Evolutionary conservation across 257 asterid genomes (phyloP).

Genomic region (Coffea canephora): DNA sequence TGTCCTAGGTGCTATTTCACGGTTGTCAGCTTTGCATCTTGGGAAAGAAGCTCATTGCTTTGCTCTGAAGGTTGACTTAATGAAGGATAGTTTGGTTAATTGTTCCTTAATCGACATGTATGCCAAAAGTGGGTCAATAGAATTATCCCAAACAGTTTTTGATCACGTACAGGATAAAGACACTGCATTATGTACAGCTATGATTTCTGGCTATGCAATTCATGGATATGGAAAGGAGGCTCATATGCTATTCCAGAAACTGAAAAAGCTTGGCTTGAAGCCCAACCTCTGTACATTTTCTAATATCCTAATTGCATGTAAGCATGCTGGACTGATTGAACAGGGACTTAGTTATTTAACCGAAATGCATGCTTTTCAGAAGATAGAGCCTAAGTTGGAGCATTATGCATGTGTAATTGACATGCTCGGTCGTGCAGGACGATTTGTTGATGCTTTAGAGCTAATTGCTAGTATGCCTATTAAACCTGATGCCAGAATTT

Average conservation of each 20-base stretch:
- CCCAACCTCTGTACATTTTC: constrained; percentile 26
- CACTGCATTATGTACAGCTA: constrained; percentile 27
- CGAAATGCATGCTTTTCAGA: constrained; percentile 27
- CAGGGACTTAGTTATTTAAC: constrained; percentile 27
- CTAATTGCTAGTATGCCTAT: constrained; percentile 26
- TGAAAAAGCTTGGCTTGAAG: constrained; percentile 20
- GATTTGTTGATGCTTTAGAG: constrained; percentile 27
- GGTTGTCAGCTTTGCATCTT: constrained; percentile 22
- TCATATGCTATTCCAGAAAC: constrained; percentile 19
- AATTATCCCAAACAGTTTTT: constrained; percentile 23
- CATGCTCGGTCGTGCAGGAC: constrained; percentile 41
- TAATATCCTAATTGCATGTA: constrained; percentile 33
- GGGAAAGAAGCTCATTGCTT: constrained; percentile 39
- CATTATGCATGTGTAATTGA: constrained; percentile 37
- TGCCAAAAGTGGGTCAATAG: constrained; percentile 32
- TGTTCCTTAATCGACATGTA: constrained; percentile 39
- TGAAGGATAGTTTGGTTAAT: constrained; percentile 22
- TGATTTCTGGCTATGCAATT: constrained; percentile 34
- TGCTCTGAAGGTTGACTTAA: constrained; percentile 24
- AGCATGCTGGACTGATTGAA: constrained; percentile 31
- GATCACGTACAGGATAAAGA: constrained; percentile 23
- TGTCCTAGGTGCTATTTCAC: constrained; percentile 32
- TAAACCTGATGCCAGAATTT: constrained; percentile 32
- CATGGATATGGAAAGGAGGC: constrained; percentile 36
- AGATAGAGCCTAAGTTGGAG: constrained; percentile 28